A percentile compares a stretch with the other conserved stretches of the same genome.
Conservation (phyloP, 2,329 filamentous ascomycete genomes). For the Didymella sp. region DNA sequence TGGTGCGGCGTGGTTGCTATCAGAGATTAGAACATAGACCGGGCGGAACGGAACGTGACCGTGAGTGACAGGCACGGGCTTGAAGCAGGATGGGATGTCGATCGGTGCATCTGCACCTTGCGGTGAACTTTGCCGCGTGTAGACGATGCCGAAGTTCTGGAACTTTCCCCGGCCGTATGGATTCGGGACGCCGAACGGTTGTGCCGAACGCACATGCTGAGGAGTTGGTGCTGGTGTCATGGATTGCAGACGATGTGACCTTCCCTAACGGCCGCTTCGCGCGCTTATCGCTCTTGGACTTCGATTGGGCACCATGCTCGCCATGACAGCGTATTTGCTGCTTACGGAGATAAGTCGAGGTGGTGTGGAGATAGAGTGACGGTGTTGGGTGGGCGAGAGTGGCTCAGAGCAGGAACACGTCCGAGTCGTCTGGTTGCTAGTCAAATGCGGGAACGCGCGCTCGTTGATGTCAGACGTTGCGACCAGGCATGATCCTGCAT, state of each 20-base stretch:
- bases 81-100: conserved; percentile 14
- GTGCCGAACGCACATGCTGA: conserved; percentile 3
- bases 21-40: conserved; percentile 11
- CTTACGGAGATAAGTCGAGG: conserved; percentile 16
- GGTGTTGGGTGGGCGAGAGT: conserved; percentile 10
- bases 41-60: conserved; percentile 24
- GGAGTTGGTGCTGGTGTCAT: conserved; percentile 9
- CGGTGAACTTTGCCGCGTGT: conserved; percentile 10
- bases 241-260: conserved; percentile 13
- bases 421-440: neutral
- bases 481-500: conserved; percentile 14
- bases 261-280: conserved; percentile 3
- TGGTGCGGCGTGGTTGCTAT: conserved; percentile 4
- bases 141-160: conserved; percentile 18
- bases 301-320: conserved; percentile 9
- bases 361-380: conserved; percentile 19
- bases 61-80: conserved; percentile 16
- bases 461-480: neutral
- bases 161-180: conserved; percentile 14
- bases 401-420: conserved; percentile 20
- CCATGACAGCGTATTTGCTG: conserved; percentile 16
- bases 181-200: conserved; percentile 16
- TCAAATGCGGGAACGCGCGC: neutral
- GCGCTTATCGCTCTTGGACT: conserved; percentile 12
- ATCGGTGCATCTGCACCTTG: conserved; percentile 19